These are phyloP conservation scores for Hymenoscyphus linearis DNA, from an alignment of 2,329 filamentous ascomycete species.

Conservation along the genomic window DNA sequence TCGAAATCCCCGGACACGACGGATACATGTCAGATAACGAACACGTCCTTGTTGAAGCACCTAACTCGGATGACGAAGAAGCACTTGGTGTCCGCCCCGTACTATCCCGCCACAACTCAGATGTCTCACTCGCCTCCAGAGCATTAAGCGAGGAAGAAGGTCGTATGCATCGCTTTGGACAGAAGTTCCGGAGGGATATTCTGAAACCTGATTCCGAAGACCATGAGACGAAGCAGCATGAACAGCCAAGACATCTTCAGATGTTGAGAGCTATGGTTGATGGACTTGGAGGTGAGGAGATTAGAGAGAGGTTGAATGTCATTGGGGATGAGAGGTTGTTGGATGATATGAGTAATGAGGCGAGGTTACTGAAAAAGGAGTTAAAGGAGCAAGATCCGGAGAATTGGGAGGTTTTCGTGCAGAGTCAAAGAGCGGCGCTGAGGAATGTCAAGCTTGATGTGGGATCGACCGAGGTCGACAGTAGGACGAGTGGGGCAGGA, in stretches of 20 bases:
- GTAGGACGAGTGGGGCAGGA: neutral
- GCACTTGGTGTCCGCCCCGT: conserved; percentile 29
- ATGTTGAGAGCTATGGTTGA: conserved; percentile 59
- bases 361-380: conserved; percentile 36
- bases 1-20: conserved; percentile 14
- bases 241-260: conserved; percentile 29
- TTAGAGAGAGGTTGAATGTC: conserved; percentile 47
- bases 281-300: conserved; percentile 54
- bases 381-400: conserved; percentile 59
- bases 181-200: conserved; percentile 60
- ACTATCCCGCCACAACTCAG: conserved; percentile 55
- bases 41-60: conserved; percentile 20
- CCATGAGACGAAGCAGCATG: conserved; percentile 37
- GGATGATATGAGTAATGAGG: conserved; percentile 49
- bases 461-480: conserved; percentile 12
- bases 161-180: conserved; percentile 62
- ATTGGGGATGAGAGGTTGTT: conserved; percentile 52
- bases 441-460: conserved; percentile 21
- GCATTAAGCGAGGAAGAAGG: conserved; percentile 65
- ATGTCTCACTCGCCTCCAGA: conserved; percentile 62
- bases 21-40: conserved; percentile 22
- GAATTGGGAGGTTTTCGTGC: conserved; percentile 58
- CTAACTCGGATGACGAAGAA: conserved; percentile 36
- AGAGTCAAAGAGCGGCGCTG: conserved; percentile 45
- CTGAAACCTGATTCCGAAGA: conserved; percentile 37